Base-by-base conservation (phyloP, 257 asterid species). In the Nicotiana tomentosiformis region DNA sequence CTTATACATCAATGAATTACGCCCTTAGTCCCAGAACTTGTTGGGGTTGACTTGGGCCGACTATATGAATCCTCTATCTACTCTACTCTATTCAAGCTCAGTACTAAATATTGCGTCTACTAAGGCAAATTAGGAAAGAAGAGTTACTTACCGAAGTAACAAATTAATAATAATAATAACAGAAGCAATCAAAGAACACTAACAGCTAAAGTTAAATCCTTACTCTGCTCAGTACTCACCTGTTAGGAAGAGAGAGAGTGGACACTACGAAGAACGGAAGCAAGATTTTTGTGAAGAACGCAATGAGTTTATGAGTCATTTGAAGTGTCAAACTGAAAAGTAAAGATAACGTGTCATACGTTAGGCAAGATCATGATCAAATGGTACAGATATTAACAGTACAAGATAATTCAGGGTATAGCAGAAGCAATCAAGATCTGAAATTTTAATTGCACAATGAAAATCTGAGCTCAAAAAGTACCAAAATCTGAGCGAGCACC, bases 221-320 rank as follows among this genome's bases (percentile, higher is more conserved):
- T 8, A 43, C 10, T 39, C 7, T 67, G 16, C 33, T 20, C 12
- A 65, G 30, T 14, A 87, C 87, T 87, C 53, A 91, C 93, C 90
- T 66, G 89, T 61, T 74, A 81, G 60, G 58, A 67, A 85, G 39
- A 67, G 61, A 81, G 74, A 82, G 46, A n/a, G 78, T 49, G 78
- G 78, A 85, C 82, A 87, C 43, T 62, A 87, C 16, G 77, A 91
- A 84, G 90, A 85, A 86, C 74, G 87, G 64, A 68, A 88, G 8
- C 66, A 86, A 33, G 55, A 87, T 76, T 58, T 53, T 82, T 23
- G 55, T n/a, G 82, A 80, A 82, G 87, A 81, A 74, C 2, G 61
- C 15, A 66, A 83, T 66, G 70, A 85, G 82, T 16, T 66, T 86
- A 57, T 18, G 66, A 53, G 72, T 86, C 93, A 90, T 87, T 81